Evolutionary conservation across 1,284 basidiomycete species (phyloP).

Genomic region (Ceratobasidium papillatum): DNA sequence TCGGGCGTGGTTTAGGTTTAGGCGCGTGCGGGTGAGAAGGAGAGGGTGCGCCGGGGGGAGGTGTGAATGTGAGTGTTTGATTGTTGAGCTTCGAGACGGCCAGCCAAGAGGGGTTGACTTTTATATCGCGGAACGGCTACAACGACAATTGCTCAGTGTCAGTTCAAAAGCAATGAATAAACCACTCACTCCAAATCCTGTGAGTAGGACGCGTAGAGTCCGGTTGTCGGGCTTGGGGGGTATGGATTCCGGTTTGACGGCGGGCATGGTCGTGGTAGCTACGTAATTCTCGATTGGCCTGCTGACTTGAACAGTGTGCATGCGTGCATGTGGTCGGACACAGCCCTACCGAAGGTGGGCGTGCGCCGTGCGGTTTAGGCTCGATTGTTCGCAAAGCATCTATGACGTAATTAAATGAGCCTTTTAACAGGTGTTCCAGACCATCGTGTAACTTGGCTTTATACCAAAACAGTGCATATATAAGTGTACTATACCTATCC

Average conservation of each 20-base stretch:
- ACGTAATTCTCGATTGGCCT: neutral
- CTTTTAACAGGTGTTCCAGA: neutral
- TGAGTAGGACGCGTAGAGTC: constrained; percentile 27
- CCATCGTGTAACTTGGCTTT: too few species aligned
- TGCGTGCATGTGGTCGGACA: neutral
- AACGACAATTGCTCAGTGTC: neutral
- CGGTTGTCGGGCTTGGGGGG: constrained; percentile 9
- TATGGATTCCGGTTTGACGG: too few species aligned
- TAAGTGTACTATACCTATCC: too few species aligned
- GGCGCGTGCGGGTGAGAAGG: neutral
- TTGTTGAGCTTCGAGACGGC: constrained; percentile 29
- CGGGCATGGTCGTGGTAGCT: neutral
- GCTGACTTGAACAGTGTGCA: neutral
- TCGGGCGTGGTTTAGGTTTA: neutral
- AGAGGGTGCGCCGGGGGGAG: neutral
- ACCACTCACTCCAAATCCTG: constrained; percentile 39
- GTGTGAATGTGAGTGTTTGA: constrained; percentile 8
- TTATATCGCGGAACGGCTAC: constrained; percentile 27
- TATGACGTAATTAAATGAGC: neutral
- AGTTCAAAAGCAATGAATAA: neutral
- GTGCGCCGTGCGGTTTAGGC: neutral
- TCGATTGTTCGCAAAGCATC: neutral
- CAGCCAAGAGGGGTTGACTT: constrained; percentile 37
- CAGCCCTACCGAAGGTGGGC: neutral
- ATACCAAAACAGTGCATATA: too few species aligned